These are phyloP conservation scores for Apostasia shenzhenica DNA, from an alignment of 106 monocot genomes.

Conservation along the genomic window DNA sequence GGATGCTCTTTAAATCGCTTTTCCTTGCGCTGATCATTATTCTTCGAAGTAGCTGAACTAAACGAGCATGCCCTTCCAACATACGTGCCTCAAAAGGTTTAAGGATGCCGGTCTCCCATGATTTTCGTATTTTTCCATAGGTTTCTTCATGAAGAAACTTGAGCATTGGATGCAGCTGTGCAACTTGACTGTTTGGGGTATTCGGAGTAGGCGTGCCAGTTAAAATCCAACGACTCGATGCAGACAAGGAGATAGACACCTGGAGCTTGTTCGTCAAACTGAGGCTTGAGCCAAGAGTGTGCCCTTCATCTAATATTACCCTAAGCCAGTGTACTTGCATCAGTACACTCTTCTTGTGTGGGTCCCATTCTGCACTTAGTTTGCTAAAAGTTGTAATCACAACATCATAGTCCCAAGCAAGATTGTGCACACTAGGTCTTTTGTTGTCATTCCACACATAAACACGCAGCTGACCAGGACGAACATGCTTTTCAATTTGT, in stretches of 20 bases:
- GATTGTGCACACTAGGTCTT: conserved; percentile 58
- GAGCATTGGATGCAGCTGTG: conserved; percentile 89
- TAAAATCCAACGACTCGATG: conserved; percentile 88
- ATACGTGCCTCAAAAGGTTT: conserved; percentile 81
- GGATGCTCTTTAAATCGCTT: conserved; percentile 70
- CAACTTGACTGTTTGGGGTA: conserved; percentile 86
- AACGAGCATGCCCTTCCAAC: conserved; percentile 59
- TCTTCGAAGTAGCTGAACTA: conserved; percentile 62
- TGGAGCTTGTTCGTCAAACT: conserved; percentile 91
- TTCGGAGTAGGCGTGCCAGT: conserved; percentile 98
- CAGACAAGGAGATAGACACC: conserved; percentile 79
- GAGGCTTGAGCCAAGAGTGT: conserved; percentile 93
- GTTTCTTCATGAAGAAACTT: conserved; percentile 94
- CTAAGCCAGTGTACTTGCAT: conserved; percentile 96
- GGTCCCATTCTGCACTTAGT: conserved; percentile 88
- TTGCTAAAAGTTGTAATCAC: conserved; percentile 91
- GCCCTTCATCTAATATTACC: conserved; percentile 92
- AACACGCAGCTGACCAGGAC: conserved; percentile 58
- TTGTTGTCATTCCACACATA: conserved; percentile 65
- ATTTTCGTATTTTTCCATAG: conserved; percentile 69
- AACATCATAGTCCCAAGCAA: conserved; percentile 98
- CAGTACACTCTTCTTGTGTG: conserved; percentile 61
- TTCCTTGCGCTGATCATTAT: conserved; percentile 96
- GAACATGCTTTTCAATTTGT: conserved; percentile 72
- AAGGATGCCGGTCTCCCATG: conserved; percentile 80